These are phyloP conservation scores for Magnaporthiopsis incrustans DNA, from an alignment of 2,329 filamentous ascomycete species.

Conservation along the genomic window DNA sequence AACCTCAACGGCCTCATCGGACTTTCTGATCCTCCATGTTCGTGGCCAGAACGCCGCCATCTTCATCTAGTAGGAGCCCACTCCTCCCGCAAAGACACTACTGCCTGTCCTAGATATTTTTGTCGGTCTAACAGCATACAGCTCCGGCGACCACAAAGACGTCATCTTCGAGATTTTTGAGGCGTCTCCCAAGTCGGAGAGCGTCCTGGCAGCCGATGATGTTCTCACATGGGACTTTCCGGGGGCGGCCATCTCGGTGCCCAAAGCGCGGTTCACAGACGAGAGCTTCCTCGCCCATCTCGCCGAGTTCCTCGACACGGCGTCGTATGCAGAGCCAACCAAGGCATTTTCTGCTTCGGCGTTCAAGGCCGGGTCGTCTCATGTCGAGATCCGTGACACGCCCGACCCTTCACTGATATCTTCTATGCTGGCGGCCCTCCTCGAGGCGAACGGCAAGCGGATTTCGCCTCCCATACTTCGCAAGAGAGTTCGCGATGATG, in stretches of 20 bases:
- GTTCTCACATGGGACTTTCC: slow-evolving; percentile 55
- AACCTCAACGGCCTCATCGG: not conserved
- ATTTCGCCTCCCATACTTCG: slow-evolving; percentile 29
- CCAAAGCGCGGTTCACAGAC: slow-evolving; percentile 22
- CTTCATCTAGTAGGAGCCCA: slow-evolving; percentile 16
- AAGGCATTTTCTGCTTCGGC: slow-evolving; percentile 43
- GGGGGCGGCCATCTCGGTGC: slow-evolving; percentile 39
- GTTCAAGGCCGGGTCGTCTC: slow-evolving; percentile 38
- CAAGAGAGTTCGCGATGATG: slow-evolving; percentile 58
- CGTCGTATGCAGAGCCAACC: slow-evolving; percentile 40
- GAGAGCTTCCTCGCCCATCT: slow-evolving; percentile 38
- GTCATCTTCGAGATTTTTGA: slow-evolving; percentile 51
- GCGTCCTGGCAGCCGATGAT: slow-evolving; percentile 41
- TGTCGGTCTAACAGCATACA: not conserved
- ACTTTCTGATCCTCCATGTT: slow-evolving; percentile 9
- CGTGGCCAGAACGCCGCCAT: slow-evolving; percentile 24
- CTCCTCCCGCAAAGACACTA: not conserved
- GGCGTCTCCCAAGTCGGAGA: slow-evolving; percentile 42
- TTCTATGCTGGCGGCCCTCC: slow-evolving; percentile 50
- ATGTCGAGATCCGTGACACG: slow-evolving; percentile 51
- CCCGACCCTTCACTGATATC: slow-evolving; percentile 48
- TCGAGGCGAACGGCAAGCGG: slow-evolving; percentile 43
- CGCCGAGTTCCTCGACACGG: slow-evolving; percentile 45
- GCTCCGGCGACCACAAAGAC: slow-evolving; percentile 1
- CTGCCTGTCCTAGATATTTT: too few relatives aligned